Conservation (phyloP, 768 basidiomycete genomes). For the Pisolithus orientalis region DNA sequence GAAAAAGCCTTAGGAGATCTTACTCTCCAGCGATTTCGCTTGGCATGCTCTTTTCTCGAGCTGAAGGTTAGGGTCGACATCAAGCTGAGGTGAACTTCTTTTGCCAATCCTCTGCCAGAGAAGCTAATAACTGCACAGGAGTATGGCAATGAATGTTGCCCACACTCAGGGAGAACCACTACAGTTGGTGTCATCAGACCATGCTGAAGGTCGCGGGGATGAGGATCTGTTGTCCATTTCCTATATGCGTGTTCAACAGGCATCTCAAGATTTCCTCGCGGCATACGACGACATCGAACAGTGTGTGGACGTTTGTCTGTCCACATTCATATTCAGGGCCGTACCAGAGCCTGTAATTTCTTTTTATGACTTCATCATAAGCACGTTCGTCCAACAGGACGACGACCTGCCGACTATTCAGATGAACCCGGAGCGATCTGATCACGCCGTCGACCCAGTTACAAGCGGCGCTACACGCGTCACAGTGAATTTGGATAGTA, state of each 20-base stretch:
- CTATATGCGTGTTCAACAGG: constrained; percentile 74
- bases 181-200: constrained; percentile 59
- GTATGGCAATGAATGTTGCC: constrained; percentile 69
- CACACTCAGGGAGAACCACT: constrained; percentile 50
- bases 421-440: constrained; percentile 6
- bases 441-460: constrained; percentile 1
- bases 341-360: constrained; percentile 88
- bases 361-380: constrained; percentile 96
- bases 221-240: constrained; percentile 71
- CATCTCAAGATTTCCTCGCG: constrained; percentile 79
- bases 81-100: constrained; percentile 55
- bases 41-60: constrained; percentile 70
- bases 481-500: constrained; percentile 74
- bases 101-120: not conserved
- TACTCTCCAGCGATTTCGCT: constrained; percentile 67
- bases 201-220: constrained; percentile 34
- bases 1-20: constrained; percentile 80
- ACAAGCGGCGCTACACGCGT: constrained; percentile 66
- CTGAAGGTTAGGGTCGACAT: constrained; percentile 86
- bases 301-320: constrained; percentile 77
- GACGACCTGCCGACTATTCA: constrained; percentile 6
- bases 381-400: constrained; percentile 72
- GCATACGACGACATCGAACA: constrained; percentile 84
- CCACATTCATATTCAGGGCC: constrained; percentile 84
- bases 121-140: constrained; percentile 35